Percentiles rank a stretch among this genome's conserved stretches.
These are phyloP conservation scores for Helicocarpus griseus DNA, from an alignment of 2,329 filamentous ascomycete species.

Conservation along the genomic window DNA sequence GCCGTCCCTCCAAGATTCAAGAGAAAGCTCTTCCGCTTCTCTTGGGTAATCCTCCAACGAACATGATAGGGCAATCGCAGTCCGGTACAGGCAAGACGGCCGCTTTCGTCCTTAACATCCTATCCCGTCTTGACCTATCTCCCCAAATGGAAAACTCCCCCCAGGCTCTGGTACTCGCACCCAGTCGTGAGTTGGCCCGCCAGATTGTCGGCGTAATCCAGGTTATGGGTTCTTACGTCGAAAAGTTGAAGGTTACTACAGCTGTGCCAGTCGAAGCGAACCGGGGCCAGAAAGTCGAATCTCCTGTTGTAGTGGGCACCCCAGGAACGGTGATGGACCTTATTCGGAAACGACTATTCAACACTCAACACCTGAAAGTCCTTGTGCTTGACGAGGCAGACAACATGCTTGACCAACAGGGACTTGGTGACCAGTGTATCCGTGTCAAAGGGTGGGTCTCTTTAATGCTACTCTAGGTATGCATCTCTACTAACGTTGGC, in stretches of 20 bases:
- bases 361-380: conserved; percentile 62
- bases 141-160: conserved; percentile 48
- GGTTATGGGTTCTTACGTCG: conserved; percentile 75
- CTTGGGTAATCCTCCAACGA: conserved; percentile 72
- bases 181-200: conserved; percentile 85
- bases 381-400: conserved; percentile 95
- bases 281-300: conserved; percentile 58
- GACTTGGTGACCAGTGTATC: conserved; percentile 87
- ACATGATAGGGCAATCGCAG: conserved; percentile 98
- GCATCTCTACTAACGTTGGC: conserved; percentile 22
- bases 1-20: conserved; percentile 95
- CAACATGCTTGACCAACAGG: conserved; percentile 96
- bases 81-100: conserved; percentile 97
- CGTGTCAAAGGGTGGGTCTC: conserved; percentile 69
- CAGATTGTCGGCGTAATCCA: conserved; percentile 83
- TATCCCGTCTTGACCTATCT: conserved; percentile 71
- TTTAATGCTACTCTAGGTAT: neutral
- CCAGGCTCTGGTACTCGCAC: conserved; percentile 81
- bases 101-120: conserved; percentile 85
- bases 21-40: conserved; percentile 87
- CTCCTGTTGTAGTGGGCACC: conserved; percentile 81
- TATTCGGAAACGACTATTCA: conserved; percentile 65
- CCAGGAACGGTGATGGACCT: conserved; percentile 88
- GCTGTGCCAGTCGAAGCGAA: conserved; percentile 69
- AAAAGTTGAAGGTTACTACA: conserved; percentile 64